These are phyloP conservation scores for Pelargonium nanum DNA, from an alignment of 345 rosid genomes.

Conservation along the genomic window DNA sequence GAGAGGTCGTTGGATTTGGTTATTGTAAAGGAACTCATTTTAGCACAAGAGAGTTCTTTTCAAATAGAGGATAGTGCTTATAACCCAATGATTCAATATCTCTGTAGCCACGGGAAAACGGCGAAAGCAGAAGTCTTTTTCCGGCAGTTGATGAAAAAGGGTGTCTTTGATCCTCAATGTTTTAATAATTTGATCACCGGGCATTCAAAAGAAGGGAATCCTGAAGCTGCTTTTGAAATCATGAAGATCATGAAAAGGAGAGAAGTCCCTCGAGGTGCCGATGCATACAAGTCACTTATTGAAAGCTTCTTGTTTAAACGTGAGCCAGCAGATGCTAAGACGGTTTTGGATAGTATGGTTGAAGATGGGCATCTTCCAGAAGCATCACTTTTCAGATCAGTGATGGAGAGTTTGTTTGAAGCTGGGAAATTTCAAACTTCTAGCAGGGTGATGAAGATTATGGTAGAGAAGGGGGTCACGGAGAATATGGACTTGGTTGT, in stretches of 20 bases:
- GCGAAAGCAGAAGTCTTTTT: constrained; percentile 72
- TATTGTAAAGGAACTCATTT: constrained; percentile 62
- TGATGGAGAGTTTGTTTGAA: constrained; percentile 76
- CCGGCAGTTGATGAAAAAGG: constrained; percentile 83
- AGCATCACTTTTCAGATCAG: constrained; percentile 57
- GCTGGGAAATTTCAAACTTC: constrained; percentile 89
- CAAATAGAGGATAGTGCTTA: constrained; percentile 57
- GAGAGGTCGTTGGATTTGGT: constrained; percentile 62
- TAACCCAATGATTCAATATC: constrained; percentile 53
- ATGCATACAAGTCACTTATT: constrained; percentile 58
- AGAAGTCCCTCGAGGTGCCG: constrained; percentile 59
- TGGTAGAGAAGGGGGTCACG: constrained; percentile 72
- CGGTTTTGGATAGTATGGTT: constrained; percentile 73
- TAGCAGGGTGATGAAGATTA: constrained; percentile 76
- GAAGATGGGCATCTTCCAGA: constrained; percentile 72
- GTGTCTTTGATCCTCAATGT: constrained; percentile 56
- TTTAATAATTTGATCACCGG: constrained; percentile 66
- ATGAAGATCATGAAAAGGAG: constrained; percentile 74
- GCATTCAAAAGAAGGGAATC: constrained; percentile 75
- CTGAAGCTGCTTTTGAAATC: constrained; percentile 71
- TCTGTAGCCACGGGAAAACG: constrained; percentile 63
- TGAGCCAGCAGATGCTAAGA: constrained; percentile 84
- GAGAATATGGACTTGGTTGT: constrained; percentile 71
- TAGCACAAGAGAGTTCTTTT: constrained; percentile 58
- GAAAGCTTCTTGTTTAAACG: constrained; percentile 88